Evolutionary conservation across 345 rosid genomes (phyloP), one percentile per base, ranked within the genome.

Genomic region (Reutealis trisperma): DNA sequence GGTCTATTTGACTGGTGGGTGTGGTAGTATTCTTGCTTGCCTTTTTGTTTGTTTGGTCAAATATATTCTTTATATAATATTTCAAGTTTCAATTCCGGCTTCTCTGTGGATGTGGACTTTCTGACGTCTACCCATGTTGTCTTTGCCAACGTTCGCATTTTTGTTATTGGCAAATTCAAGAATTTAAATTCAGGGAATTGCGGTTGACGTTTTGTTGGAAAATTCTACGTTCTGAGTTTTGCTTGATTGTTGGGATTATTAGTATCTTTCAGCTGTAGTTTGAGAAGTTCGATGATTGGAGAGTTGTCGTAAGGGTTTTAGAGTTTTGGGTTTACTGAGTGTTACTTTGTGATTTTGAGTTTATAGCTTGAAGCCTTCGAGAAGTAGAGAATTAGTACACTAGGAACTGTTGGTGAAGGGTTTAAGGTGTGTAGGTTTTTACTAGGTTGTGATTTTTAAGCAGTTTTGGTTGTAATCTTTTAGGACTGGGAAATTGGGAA

Each of bases 1-100:
- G 47, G 18, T 73, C 63, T 42, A 44, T 34, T 81, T 84, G 86
- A 84, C 86, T 70, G 63, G 63, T 78, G 47, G 84, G 68, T 77
- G 27, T 25, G 58, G 54, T 21, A 13, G 71, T 54, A 57, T 41
- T 18, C 30, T 68, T 1, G 15, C 41, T 70, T 42, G 10, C 32
- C 2, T 22, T 24, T 27, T 64, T 66, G 59, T 22, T 71, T 60
- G 37, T 64, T 37, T 34, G 77, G 67, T 64, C 10, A 64, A 66
- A 68, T 63, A 52, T 21, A 25, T 55, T 78, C 47, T 49, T 16
- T 49, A 18, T 70, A 62, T 25, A 58, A 37, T 22, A 18, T 61
- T 44, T 61, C 16, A 70, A 49, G 44, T 25, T 63, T 51, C 27
- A 34, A 51, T 62, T 37, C 24, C 24, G 22, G 51, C 1, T 22